A percentile compares a stretch with the other conserved stretches of the same genome.
phyloP scores from a whole-genome alignment of 306 rosid species.

The Herpetospermum pedunculosum region DNA sequence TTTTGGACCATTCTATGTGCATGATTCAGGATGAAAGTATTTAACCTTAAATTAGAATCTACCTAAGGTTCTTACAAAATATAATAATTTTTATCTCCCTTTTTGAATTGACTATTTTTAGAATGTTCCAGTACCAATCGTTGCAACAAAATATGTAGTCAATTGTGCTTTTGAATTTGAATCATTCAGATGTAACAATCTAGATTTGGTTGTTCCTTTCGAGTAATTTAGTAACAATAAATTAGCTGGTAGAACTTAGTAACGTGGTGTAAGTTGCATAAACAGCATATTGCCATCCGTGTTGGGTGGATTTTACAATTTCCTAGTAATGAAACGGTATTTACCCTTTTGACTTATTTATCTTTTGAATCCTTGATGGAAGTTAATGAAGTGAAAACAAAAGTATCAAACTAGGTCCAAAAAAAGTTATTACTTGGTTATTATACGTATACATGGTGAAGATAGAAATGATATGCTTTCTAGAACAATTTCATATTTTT shows the following conservation, averaged over 20 bases:
- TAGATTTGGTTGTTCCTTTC: background rate
- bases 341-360: background rate
- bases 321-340: background rate
- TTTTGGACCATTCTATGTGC: background rate
- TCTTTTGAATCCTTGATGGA: background rate
- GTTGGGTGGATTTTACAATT: background rate
- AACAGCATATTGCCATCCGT: background rate
- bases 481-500: constrained; percentile 11
- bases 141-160: background rate
- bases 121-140: background rate
- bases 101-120: background rate
- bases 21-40: background rate
- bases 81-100: background rate
- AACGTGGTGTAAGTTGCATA: background rate
- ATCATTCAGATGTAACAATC: background rate
- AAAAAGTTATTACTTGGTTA: background rate
- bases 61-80: background rate
- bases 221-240: background rate
- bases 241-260: background rate
- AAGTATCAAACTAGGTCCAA: background rate
- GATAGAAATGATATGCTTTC: background rate
- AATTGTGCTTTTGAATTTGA: background rate
- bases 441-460: background rate
- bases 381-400: background rate
- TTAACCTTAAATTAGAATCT: background rate